A percentile compares a stretch with the other conserved stretches of the same genome.
These are phyloP conservation scores for Aethionema arabicum DNA, from an alignment of 345 rosid species.

Conservation along the genomic window DNA sequence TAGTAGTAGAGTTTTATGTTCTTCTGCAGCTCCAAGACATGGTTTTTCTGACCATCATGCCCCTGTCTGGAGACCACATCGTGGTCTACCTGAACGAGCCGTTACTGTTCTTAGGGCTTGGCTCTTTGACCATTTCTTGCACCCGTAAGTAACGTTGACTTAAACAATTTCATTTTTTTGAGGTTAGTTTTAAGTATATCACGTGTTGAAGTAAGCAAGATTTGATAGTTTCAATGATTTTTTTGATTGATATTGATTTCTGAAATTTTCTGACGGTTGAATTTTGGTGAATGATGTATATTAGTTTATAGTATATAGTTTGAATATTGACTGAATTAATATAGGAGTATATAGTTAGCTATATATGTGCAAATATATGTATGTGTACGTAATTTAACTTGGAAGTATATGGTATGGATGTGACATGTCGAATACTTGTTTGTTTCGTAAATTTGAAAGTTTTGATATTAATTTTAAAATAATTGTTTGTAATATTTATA, in stretches of 20 bases:
- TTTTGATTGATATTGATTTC: no score
- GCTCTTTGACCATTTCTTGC: constrained; percentile 87
- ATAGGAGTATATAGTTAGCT: background rate
- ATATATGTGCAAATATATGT: constrained; percentile 12
- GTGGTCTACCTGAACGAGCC: constrained; percentile 90
- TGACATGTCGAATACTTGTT: constrained; percentile 36
- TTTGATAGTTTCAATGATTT: no score
- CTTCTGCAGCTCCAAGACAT: constrained; percentile 44
- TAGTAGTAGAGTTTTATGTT: constrained; percentile 36
- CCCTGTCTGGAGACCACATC: constrained; percentile 87
- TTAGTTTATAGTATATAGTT: constrained; percentile 18
- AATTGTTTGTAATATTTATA: constrained; percentile 6
- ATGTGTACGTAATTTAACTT: constrained; percentile 25
- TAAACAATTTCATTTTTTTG: no score
- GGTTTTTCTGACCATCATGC: constrained; percentile 64
- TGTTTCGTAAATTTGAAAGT: constrained; percentile 15
- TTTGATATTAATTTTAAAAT: background rate
- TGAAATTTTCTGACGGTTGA: no score
- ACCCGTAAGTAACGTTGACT: constrained; percentile 98
- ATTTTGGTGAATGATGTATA: no score
- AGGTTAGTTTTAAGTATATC: constrained; percentile 13
- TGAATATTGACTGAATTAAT: background rate
- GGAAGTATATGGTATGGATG: constrained; percentile 33
- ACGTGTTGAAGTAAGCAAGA: background rate
- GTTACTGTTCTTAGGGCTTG: constrained; percentile 82